Conservation (phyloP, 1,139 yeast species). For the Yamadazyma mexicana region DNA sequence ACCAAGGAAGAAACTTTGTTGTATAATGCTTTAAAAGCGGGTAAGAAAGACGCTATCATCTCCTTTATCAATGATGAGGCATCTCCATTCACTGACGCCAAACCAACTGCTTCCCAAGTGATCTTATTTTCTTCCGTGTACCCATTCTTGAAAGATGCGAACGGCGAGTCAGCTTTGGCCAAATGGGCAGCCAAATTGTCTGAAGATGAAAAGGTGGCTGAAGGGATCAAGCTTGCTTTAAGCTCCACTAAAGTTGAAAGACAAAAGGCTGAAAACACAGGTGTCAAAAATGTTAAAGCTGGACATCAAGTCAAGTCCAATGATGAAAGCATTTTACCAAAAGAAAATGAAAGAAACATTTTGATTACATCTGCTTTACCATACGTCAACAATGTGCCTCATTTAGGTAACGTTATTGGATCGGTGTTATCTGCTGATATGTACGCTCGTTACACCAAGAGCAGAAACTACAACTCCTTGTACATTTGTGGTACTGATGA, state of each 20-base stretch:
- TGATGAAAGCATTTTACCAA: slow-evolving; percentile 49
- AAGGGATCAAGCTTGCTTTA: slow-evolving; percentile 39
- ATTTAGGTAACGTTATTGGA: slow-evolving; percentile 94
- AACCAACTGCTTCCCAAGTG: slow-evolving; percentile 41
- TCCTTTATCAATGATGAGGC: slow-evolving; percentile 14
- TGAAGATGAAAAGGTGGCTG: slow-evolving; percentile 31
- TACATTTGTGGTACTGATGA: slow-evolving; percentile 97
- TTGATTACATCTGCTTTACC: slow-evolving; percentile 95
- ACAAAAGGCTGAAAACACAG: slow-evolving; percentile 55
- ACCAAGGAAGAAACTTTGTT: slow-evolving; percentile 32
- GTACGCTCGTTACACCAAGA: slow-evolving; percentile 85
- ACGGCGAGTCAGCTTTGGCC: slow-evolving; percentile 15
- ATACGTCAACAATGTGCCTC: slow-evolving; percentile 97
- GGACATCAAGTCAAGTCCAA: slow-evolving; percentile 41
- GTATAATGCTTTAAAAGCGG: slow-evolving; percentile 32
- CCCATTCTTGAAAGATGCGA: slow-evolving; percentile 27
- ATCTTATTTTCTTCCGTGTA: slow-evolving; percentile 46
- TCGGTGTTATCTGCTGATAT: slow-evolving; percentile 94
- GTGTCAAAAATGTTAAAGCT: slow-evolving; percentile 46
- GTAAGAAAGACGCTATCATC: slow-evolving; percentile 25
- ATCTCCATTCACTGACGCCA: slow-evolving; percentile 18
- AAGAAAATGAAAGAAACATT: slow-evolving; percentile 70
- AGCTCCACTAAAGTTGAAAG: slow-evolving; percentile 45
- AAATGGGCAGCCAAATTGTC: slow-evolving; percentile 48
- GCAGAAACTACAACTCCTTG: slow-evolving; percentile 83